These are phyloP conservation scores for Gossypium laxum DNA, from an alignment of 441 rosid species.

Conservation along the genomic window DNA sequence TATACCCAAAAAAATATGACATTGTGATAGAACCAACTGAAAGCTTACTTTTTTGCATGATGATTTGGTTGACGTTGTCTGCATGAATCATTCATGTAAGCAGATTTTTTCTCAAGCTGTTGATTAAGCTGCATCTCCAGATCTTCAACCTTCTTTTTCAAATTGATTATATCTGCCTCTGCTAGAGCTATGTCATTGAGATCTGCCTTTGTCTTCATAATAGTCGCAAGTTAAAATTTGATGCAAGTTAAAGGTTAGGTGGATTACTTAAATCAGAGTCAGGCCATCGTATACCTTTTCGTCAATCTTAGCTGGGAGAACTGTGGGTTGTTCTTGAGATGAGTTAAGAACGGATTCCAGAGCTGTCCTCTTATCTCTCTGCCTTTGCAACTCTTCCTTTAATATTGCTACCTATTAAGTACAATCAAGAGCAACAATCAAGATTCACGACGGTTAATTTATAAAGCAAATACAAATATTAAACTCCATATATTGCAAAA, in stretches of 20 bases:
- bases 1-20: not conserved
- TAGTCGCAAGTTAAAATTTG: constrained; percentile 21
- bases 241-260: constrained; percentile 14
- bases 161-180: constrained; percentile 50
- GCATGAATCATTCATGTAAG: constrained; percentile 23
- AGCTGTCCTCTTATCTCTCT: constrained; percentile 53
- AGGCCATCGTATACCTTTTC: constrained; percentile 44
- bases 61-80: constrained; percentile 23
- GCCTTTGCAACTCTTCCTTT: constrained; percentile 68
- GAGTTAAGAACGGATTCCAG: constrained; percentile 54
- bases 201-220: constrained; percentile 49
- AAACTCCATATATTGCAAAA: not conserved
- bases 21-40: constrained; percentile 12
- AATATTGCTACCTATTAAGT: constrained; percentile 59
- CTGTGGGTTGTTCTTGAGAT: constrained; percentile 32
- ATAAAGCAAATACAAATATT: not conserved
- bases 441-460: not conserved
- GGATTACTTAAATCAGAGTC: constrained; percentile 12
- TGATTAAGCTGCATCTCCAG: constrained; percentile 44
- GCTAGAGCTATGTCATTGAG: constrained; percentile 54
- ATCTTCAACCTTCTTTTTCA: constrained; percentile 57
- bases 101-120: constrained; percentile 32
- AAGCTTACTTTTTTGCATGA: constrained; percentile 38
- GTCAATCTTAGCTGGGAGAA: constrained; percentile 33
- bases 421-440: not conserved